phyloP scores from a whole-genome alignment of 495 filamentous ascomycete genomes.

The Penicillium silybi region DNA sequence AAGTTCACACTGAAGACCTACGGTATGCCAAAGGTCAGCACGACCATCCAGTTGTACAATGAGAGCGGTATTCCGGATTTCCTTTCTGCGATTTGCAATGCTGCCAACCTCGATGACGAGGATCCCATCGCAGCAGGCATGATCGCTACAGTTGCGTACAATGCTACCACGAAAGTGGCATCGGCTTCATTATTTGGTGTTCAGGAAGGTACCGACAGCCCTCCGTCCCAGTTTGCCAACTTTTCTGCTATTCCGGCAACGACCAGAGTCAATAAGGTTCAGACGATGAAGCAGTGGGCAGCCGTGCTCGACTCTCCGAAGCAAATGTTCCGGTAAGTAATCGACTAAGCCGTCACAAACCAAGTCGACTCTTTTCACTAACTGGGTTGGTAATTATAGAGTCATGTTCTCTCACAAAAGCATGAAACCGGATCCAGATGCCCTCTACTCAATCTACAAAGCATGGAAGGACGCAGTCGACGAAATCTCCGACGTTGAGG shows the following conservation, averaged over 20 bases:
- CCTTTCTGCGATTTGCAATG: conserved; percentile 16
- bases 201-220: conserved; percentile 24
- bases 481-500: conserved; percentile 23
- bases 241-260: conserved; percentile 20
- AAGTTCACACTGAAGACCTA: conserved; percentile 45
- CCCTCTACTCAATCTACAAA: conserved; percentile 18
- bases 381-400: neutral
- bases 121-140: conserved; percentile 23
- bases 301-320: conserved; percentile 22
- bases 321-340: conserved; percentile 25
- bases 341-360: neutral
- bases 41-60: conserved; percentile 31
- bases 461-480: conserved; percentile 24
- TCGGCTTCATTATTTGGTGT: conserved; percentile 21
- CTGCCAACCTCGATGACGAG: conserved; percentile 12
- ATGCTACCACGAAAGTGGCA: conserved; percentile 13
- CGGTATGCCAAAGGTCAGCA: conserved; percentile 32
- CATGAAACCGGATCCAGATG: conserved; percentile 20
- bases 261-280: conserved; percentile 21
- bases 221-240: conserved; percentile 27
- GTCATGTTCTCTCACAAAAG: conserved; percentile 24
- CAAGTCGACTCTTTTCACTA: neutral
- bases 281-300: conserved; percentile 16
- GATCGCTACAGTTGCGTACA: conserved; percentile 20
- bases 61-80: conserved; percentile 22